Conservation (phyloP, 441 rosid genomes). For the Pelargonium hybrid region DNA sequence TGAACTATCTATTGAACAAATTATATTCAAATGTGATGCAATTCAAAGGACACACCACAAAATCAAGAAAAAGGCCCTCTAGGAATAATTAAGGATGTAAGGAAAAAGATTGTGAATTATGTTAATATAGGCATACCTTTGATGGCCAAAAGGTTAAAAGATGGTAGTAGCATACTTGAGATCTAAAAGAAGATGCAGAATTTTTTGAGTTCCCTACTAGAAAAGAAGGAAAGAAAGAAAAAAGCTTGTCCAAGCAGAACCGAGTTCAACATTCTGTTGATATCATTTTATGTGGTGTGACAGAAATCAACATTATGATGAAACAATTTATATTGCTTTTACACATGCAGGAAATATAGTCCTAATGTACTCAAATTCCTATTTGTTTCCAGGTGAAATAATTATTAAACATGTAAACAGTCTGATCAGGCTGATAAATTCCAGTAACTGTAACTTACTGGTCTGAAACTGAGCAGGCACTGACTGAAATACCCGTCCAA, state of each 20-base stretch:
- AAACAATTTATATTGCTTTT: neutral
- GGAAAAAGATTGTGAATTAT: neutral
- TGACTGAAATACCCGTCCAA: slow-evolving; percentile 76
- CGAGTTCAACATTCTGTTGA: too few relatives aligned
- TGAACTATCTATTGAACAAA: neutral
- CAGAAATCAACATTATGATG: neutral
- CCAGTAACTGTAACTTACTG: slow-evolving; percentile 38
- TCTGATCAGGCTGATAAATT: slow-evolving; percentile 4
- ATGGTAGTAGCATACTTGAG: neutral
- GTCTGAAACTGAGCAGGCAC: slow-evolving; percentile 94
- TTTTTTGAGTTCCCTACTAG: neutral
- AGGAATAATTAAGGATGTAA: neutral
- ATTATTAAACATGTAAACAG: slow-evolving; percentile 4
- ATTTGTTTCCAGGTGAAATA: neutral
- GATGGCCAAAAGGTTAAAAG: neutral
- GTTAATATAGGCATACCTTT: neutral
- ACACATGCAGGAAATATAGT: neutral
- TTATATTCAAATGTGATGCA: neutral
- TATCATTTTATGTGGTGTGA: neutral
- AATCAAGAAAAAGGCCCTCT: neutral
- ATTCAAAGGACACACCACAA: neutral
- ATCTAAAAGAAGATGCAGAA: neutral
- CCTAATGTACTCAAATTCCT: neutral
- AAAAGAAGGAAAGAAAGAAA: neutral
- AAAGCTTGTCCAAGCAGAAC: neutral